Base-by-base conservation (phyloP, 495 filamentous ascomycete genomes). In the Aspergillus bridgeri region DNA sequence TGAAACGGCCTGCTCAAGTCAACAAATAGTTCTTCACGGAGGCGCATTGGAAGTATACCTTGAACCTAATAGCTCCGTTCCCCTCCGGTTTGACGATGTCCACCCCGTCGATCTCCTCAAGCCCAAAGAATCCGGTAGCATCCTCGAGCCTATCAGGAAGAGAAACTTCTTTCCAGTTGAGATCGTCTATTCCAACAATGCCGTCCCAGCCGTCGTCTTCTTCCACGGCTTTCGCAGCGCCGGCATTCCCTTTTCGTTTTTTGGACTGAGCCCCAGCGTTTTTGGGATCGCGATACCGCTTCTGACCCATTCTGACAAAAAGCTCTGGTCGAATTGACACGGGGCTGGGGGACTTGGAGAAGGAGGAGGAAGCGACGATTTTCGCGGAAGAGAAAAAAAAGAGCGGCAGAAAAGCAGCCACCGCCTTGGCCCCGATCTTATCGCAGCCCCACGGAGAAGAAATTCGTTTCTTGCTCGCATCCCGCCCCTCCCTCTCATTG, bases 81-180 rank as follows among this genome's bases (percentile, higher is more conserved):
- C 64, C 64, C 13, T 68, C 42, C 17, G 69, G 54, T 42, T 76
- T 79, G 27, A 95, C 73, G 19, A 98, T 78, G 25, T 96, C 90
- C 0, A 98, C 89, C 45, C 88, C 91, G 7, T 95, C 90, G 47
- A 97, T 85, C 65, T 98, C 94, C 60, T 98, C 93, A 42, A 98
- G 69, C 0, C 94, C 93, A 71, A 86, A 96, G 71, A 98, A 96
- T 0, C 95, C 94, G 60, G 91, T 90, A n/a, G 89, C 89, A 78
- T 98, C 89, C 44, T 94, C 89, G 59, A 96, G 79, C 61, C 87
- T 86, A 67, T 96, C 91, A 5, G 92, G 92, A 53, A 97, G 79
- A 21, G 85, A 69, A 17, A 96, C 91, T 57, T 86, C 81, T 60
- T 85, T 86, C 94, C 94, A 98, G 73, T 78, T 75, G 27, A 98